Conservation (phyloP, 2,329 filamentous ascomycete genomes). For the Ascomycota sp. region DNA sequence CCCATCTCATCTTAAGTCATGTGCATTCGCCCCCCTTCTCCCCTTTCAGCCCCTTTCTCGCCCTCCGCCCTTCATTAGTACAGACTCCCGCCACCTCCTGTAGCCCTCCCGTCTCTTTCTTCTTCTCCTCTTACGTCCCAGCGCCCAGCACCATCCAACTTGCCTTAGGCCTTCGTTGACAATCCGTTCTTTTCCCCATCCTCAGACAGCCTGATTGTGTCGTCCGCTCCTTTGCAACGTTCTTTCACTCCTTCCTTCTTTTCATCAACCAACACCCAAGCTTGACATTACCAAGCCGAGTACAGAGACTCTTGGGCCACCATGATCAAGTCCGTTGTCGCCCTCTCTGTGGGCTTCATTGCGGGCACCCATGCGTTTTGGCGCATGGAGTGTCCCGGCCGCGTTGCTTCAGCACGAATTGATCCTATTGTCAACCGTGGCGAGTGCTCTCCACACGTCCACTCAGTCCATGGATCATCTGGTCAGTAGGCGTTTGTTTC, state of each 20-base stretch:
- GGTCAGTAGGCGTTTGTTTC: conserved; percentile 50
- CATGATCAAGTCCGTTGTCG: conserved; percentile 15
- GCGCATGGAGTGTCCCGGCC: conserved; percentile 68
- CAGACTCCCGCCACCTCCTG: too few species aligned
- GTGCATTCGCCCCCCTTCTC: too few species aligned
- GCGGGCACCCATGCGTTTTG: conserved; percentile 48
- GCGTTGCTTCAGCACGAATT: conserved; percentile 47
- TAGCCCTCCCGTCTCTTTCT: background rate
- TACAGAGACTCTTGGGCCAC: too few species aligned
- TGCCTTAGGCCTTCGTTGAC: conserved; percentile 3
- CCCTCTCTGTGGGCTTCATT: conserved; percentile 14
- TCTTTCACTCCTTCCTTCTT: background rate
- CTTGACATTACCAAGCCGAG: background rate
- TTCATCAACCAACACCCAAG: background rate
- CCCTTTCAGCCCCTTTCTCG: too few species aligned
- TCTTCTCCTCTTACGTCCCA: background rate
- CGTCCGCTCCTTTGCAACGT: conserved; percentile 12
- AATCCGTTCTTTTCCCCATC: conserved; percentile 1
- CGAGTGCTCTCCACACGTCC: conserved; percentile 40
- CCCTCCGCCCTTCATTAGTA: too few species aligned
- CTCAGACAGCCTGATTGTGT: conserved; percentile 15
- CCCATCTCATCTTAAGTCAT: too few species aligned
- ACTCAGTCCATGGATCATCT: conserved; percentile 55
- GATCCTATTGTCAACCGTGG: conserved; percentile 56
- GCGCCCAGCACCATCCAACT: background rate